Percentiles rank a stretch among this genome's conserved stretches.
These are phyloP conservation scores for Byssothecium circinans DNA, from an alignment of 2,329 filamentous ascomycete species.

Conservation along the genomic window DNA sequence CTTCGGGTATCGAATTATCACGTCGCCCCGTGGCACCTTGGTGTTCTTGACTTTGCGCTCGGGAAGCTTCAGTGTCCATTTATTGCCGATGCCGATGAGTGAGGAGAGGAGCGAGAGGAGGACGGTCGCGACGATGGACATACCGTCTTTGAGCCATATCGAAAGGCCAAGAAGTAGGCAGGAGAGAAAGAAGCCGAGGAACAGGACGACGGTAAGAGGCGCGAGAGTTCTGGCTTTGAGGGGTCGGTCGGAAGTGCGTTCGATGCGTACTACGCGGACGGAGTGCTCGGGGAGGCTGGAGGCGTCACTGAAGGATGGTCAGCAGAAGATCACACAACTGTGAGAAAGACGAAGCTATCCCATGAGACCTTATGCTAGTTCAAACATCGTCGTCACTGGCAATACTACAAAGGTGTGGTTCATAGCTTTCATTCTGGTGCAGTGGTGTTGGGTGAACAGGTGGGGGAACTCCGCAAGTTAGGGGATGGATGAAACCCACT, in stretches of 20 bases:
- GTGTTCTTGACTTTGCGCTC: conserved; percentile 35
- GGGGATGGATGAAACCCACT: conserved; percentile 15
- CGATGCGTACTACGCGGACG: conserved; percentile 46
- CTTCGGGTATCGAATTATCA: conserved; percentile 55
- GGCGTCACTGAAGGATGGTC: conserved; percentile 29
- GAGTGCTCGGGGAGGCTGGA: conserved; percentile 41
- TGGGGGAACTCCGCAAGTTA: conserved; percentile 1
- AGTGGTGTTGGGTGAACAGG: not conserved
- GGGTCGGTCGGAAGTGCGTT: conserved; percentile 29
- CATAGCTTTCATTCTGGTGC: no score
- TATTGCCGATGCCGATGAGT: conserved; percentile 53
- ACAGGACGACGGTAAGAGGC: conserved; percentile 49
- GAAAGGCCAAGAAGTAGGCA: conserved; percentile 48
- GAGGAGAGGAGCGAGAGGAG: conserved; percentile 54
- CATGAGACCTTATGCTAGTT: no score
- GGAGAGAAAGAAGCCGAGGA: conserved; percentile 51
- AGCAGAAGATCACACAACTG: no score
- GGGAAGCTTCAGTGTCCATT: conserved; percentile 51
- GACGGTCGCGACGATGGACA: conserved; percentile 53
- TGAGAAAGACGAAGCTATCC: no score
- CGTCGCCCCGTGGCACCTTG: conserved; percentile 46
- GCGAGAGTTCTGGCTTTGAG: conserved; percentile 51
- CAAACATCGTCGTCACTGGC: no score
- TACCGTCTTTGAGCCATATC: conserved; percentile 51
- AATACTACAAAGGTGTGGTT: no score